These are phyloP conservation scores for Aspergillus eucalypticola DNA, from an alignment of 2,329 filamentous ascomycete genomes.

Conservation along the genomic window DNA sequence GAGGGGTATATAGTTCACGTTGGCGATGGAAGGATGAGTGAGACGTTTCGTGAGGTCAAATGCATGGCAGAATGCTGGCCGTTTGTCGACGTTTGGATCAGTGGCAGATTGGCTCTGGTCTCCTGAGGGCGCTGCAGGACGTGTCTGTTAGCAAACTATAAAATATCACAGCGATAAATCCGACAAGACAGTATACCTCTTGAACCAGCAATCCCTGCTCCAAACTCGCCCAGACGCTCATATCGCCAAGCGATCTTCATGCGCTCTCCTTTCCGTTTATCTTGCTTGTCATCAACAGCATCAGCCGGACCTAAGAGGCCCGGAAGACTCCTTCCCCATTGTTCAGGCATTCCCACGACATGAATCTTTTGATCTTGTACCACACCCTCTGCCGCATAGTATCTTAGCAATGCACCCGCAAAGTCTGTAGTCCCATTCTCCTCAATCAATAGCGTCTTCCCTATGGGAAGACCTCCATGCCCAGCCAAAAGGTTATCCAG, in stretches of 20 bases:
- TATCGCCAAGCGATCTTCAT: constrained; percentile 99
- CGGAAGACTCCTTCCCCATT: constrained; percentile 82
- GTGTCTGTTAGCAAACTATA: constrained; percentile 20
- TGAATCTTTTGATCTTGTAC: constrained; percentile 89
- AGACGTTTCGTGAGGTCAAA: constrained; percentile 72
- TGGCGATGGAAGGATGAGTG: constrained; percentile 54
- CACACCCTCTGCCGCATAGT: constrained; percentile 90
- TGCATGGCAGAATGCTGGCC: constrained; percentile 65
- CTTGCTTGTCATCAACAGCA: constrained; percentile 45
- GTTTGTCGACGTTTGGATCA: constrained; percentile 22
- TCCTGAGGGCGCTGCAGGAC: constrained; percentile 26
- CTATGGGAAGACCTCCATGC: constrained; percentile 80
- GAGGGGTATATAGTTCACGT: constrained; percentile 55
- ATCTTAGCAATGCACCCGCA: constrained; percentile 76
- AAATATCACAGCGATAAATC: neutral
- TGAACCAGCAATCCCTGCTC: constrained; percentile 53
- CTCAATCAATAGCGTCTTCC: constrained; percentile 76
- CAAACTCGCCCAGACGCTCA: constrained; percentile 75
- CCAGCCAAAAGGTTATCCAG: constrained; percentile 83
- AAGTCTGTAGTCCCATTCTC: constrained; percentile 95
- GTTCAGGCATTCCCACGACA: constrained; percentile 74
- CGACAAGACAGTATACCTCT: constrained; percentile 56
- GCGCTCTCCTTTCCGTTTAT: constrained; percentile 60
- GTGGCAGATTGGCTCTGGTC: constrained; percentile 48
- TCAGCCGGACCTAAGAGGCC: constrained; percentile 61